A percentile compares a stretch with the other conserved stretches of the same genome.
phyloP scores from a whole-genome alignment of 2,329 filamentous ascomycete species.

The Penicillium occitanis region DNA sequence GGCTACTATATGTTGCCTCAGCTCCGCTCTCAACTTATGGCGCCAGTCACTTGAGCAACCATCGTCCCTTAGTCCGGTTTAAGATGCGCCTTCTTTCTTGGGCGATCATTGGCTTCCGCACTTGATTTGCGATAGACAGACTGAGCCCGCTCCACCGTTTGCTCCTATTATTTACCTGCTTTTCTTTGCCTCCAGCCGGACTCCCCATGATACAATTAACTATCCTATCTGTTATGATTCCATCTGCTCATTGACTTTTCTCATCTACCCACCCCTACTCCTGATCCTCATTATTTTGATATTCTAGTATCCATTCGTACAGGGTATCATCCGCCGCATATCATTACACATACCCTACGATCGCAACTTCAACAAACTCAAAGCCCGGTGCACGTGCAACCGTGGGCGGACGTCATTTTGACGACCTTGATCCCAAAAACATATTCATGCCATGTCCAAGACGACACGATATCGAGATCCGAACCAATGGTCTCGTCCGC shows the following conservation, averaged over 20 bases:
- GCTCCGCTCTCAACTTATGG: background rate
- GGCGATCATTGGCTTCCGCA: background rate
- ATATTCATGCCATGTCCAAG: constrained; percentile 19
- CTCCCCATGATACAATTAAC: background rate
- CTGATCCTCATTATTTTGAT: background rate
- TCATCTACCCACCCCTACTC: background rate
- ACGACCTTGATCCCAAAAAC: constrained; percentile 11
- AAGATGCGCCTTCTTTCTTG: background rate
- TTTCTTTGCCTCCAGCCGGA: background rate
- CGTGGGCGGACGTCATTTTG: constrained; percentile 21
- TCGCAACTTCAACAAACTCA: background rate
- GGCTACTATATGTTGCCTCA: background rate
- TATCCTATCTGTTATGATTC: background rate
- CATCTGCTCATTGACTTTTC: background rate
- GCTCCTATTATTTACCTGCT: constrained; percentile 13
- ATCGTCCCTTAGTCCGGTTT: background rate
- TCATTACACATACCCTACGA: background rate
- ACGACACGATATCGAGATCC: constrained; percentile 20
- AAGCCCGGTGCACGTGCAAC: constrained; percentile 9
- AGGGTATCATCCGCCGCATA: background rate
- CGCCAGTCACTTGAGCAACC: constrained; percentile 14
- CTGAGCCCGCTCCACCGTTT: background rate
- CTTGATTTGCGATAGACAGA: constrained; percentile 3
- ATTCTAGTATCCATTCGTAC: background rate
- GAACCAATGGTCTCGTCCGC: constrained; percentile 18